Percentiles rank a stretch among this genome's conserved stretches.
These are phyloP conservation scores for Aphanomyces invadans DNA, from an alignment of 352 stramenopile species.

Conservation along the genomic window DNA sequence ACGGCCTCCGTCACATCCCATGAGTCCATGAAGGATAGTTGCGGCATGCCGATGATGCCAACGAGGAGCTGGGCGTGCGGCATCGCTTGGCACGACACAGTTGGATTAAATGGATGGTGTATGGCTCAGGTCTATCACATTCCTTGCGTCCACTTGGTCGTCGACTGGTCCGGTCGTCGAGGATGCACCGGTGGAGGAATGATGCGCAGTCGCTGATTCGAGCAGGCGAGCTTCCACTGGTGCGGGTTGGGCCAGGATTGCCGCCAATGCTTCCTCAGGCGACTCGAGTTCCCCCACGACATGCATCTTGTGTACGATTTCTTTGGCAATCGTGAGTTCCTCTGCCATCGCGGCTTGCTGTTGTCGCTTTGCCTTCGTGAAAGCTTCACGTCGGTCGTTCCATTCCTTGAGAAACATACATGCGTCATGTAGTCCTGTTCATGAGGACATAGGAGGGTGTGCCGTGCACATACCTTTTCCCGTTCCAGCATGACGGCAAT, in stretches of 20 bases:
- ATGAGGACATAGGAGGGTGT: no score
- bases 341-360: constrained; percentile 18
- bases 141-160: no score
- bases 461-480: constrained; percentile 12
- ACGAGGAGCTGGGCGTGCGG: no score
- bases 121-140: constrained; percentile 12
- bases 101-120: constrained; percentile 12
- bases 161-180: not conserved
- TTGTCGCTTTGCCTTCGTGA: constrained; percentile 1
- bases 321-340: constrained; percentile 17
- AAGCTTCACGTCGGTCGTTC: constrained; percentile 8
- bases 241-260: constrained; percentile 8
- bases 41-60: no score
- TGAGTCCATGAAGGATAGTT: no score
- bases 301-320: constrained; percentile 23
- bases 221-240: constrained; percentile 18
- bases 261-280: not conserved
- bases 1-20: no score
- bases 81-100: no score
- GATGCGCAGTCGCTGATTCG: not conserved
- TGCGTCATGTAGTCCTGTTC: not conserved
- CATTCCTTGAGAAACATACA: constrained; percentile 6
- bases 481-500: constrained; percentile 11
- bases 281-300: constrained; percentile 1
- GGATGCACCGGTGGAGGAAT: no score